Conservation (phyloP, 768 basidiomycete genomes). For the Strobilomyces confusus region DNA sequence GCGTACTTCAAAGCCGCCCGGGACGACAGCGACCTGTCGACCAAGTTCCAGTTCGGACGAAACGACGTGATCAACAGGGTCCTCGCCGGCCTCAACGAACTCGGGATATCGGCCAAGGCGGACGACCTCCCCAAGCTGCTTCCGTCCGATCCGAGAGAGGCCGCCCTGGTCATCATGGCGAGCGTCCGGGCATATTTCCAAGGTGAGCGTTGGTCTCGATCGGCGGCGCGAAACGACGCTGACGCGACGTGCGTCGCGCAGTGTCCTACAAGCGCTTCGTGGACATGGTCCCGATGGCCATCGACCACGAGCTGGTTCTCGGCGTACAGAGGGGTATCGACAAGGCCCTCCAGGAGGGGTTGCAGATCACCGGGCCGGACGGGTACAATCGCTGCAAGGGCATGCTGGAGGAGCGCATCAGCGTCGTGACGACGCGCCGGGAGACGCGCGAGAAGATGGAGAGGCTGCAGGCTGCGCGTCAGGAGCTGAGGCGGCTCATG, state of each 20-base stretch:
- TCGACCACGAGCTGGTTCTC: constrained; percentile 39
- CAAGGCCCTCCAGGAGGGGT: constrained; percentile 40
- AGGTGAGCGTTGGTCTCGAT: constrained; percentile 40
- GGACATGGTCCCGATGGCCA: constrained; percentile 23
- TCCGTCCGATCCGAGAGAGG: constrained; percentile 36
- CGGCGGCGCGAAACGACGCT: neutral
- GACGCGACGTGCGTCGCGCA: constrained; percentile 21
- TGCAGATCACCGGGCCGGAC: constrained; percentile 25
- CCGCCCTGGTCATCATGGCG: constrained; percentile 52
- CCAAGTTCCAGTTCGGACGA: constrained; percentile 2
- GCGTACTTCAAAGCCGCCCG: constrained; percentile 40
- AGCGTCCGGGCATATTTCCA: constrained; percentile 72
- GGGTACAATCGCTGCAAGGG: constrained; percentile 46
- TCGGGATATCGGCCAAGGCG: constrained; percentile 33
- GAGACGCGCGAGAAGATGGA: constrained; percentile 51
- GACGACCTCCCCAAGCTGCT: constrained; percentile 48
- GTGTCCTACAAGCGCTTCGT: constrained; percentile 45
- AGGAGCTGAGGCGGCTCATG: constrained; percentile 31
- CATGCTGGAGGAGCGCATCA: constrained; percentile 48
- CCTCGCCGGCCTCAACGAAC: constrained; percentile 7
- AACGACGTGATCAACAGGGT: constrained; percentile 26
- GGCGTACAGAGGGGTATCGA: constrained; percentile 48
- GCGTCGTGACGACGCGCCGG: constrained; percentile 40
- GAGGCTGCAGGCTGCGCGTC: constrained; percentile 43
- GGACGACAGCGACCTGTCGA: constrained; percentile 1